Base-by-base conservation (phyloP, 768 basidiomycete species). In the Leccinellum rugosiceps region DNA sequence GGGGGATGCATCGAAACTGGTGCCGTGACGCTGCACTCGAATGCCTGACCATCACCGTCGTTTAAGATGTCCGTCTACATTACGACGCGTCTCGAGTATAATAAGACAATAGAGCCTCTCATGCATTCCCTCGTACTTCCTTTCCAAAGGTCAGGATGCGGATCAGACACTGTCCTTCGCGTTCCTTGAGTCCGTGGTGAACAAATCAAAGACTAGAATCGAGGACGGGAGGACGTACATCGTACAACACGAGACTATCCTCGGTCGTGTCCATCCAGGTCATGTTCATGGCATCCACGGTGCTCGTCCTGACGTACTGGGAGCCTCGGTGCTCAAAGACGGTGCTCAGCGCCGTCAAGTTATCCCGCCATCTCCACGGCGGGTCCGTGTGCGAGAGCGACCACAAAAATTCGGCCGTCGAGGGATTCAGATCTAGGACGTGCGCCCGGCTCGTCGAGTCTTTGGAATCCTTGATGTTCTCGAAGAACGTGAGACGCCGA, bases 231-330 rank as follows among this genome's bases (percentile, higher is more conserved):
- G 46, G 35, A 73, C 81, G 47, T 67, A 84, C 85, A 60, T 83
- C 67, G 58, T 84, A 76, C 52, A 87, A 65, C 53, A 85, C 71
- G 19, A 86, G 76, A 55, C 84, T 83, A 59, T 87, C 85, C 66
- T 86, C 85, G 11, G 82, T 86, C 41, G 78, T 77, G 41, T 77
- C 74, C 55, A 85, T 71, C 67, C 77, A 79, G 34, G 83, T 79
- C 53, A 85, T 76, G 34, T 69, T 72, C 50, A 77, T 71, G 9
- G 76, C 72, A 56, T 79, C 75, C 3, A 80, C 77, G 15, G 79
- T 81, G 53, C 74, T 74, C 14, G 71, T 74, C 50, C 68, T 61
- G 3, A 72, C 64, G 50, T 67, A 72, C 32, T 53, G 62, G 15
- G 63, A 53, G 30, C 60, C 65, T n/a, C 70, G 61, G 55, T 65